These are phyloP conservation scores for Meyerozyma athensensis DNA, from an alignment of 1,139 yeast genomes.

Conservation along the genomic window DNA sequence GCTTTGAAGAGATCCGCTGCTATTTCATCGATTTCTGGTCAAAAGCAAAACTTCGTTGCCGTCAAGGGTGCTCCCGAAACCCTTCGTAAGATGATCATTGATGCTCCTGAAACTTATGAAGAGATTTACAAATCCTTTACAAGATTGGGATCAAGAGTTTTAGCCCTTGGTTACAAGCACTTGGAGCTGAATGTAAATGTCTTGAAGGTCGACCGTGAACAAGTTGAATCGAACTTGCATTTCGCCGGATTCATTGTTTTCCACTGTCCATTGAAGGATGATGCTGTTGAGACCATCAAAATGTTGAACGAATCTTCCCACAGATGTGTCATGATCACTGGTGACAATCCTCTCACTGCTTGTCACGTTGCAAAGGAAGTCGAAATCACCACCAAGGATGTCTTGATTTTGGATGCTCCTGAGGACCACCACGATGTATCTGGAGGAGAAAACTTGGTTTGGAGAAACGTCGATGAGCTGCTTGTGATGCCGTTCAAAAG, in stretches of 20 bases:
- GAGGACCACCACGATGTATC: constrained; percentile 56
- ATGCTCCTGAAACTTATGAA: constrained; percentile 77
- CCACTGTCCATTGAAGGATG: constrained; percentile 94
- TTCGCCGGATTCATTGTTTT: constrained; percentile 95
- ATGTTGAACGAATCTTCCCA: constrained; percentile 96
- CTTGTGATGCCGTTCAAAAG: constrained; percentile 65
- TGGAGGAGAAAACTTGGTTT: constrained; percentile 58
- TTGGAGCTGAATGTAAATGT: constrained; percentile 51
- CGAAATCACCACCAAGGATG: constrained; percentile 73
- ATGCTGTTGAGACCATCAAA: constrained; percentile 83
- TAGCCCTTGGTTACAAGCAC: constrained; percentile 84
- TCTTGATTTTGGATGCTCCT: constrained; percentile 82
- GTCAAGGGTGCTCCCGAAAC: constrained; percentile 99
- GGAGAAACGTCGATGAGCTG: constrained; percentile 84
- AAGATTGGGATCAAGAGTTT: constrained; percentile 92
- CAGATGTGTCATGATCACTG: constrained; percentile 96
- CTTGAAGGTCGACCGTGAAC: constrained; percentile 59
- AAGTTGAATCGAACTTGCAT: constrained; percentile 65
- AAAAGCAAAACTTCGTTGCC: constrained; percentile 66
- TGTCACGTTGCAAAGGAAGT: constrained; percentile 97
- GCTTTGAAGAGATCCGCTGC: constrained; percentile 94
- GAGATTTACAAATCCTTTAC: constrained; percentile 86
- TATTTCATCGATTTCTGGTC: constrained; percentile 56
- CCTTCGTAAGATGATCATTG: constrained; percentile 66
- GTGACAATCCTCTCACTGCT: constrained; percentile 98